Percentiles rank a stretch among this genome's conserved stretches.
Evolutionary conservation across 768 basidiomycete species (phyloP).

Genomic region (Lyophyllum semitale): DNA sequence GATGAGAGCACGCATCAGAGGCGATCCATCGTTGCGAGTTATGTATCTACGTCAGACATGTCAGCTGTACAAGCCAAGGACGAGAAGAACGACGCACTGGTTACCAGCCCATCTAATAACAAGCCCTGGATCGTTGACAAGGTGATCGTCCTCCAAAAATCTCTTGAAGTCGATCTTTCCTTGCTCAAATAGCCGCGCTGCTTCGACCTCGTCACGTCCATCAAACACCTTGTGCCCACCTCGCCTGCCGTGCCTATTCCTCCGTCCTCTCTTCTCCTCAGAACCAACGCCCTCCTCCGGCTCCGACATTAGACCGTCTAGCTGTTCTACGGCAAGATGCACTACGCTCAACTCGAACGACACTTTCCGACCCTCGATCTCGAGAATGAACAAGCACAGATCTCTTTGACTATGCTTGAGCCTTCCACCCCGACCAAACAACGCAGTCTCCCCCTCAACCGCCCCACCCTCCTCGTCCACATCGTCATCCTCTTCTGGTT

Average conservation of each 20-base stretch:
- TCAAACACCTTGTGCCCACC: slow-evolving; percentile 26
- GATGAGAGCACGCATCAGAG: slow-evolving; percentile 72
- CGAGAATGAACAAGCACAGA: slow-evolving; percentile 62
- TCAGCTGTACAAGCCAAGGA: neutral
- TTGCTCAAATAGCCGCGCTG: slow-evolving; percentile 55
- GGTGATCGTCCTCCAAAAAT: slow-evolving; percentile 64
- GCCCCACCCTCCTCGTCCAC: slow-evolving; percentile 23
- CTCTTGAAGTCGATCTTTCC: slow-evolving; percentile 63
- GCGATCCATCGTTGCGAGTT: slow-evolving; percentile 72
- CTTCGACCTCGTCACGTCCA: slow-evolving; percentile 51
- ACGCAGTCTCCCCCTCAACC: slow-evolving; percentile 1
- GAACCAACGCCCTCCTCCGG: slow-evolving; percentile 12
- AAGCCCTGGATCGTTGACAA: slow-evolving; percentile 64
- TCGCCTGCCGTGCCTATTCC: slow-evolving; percentile 22
- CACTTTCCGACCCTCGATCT: slow-evolving; percentile 58
- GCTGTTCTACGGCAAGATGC: slow-evolving; percentile 20
- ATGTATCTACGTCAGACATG: slow-evolving; percentile 57
- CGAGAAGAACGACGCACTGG: slow-evolving; percentile 47
- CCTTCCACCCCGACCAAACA: slow-evolving; percentile 53
- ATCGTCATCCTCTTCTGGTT: slow-evolving; percentile 7
- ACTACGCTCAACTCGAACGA: slow-evolving; percentile 79
- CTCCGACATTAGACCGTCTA: slow-evolving; percentile 17
- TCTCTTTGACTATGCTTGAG: slow-evolving; percentile 63
- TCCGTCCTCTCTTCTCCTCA: slow-evolving; percentile 21
- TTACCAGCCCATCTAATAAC: slow-evolving; percentile 74